A percentile compares a stretch with the other conserved stretches of the same genome.
Conservation (phyloP, 2,329 filamentous ascomycete species). For the Pseudopyricularia cyperi region DNA sequence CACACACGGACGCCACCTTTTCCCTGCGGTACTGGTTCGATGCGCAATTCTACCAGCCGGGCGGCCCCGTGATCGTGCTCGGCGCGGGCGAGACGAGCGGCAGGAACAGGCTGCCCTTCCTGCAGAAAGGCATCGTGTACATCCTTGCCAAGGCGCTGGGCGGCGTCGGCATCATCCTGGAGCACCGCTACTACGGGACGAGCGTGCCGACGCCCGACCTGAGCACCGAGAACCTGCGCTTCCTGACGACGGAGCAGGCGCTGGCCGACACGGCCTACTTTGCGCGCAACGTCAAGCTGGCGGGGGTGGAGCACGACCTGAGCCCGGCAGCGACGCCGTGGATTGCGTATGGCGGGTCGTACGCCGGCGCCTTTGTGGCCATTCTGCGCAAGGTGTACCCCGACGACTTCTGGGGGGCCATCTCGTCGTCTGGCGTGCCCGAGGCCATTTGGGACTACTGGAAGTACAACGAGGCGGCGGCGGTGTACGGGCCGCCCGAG, state of each 20-base stretch:
- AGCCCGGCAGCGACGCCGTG: slow-evolving; percentile 49
- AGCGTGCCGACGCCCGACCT: slow-evolving; percentile 59
- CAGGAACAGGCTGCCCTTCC: slow-evolving; percentile 48
- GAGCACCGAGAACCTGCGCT: slow-evolving; percentile 57
- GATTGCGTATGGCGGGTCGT: slow-evolving; percentile 73
- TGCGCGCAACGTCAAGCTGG: slow-evolving; percentile 57
- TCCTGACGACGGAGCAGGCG: slow-evolving; percentile 73
- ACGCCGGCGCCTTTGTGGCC: slow-evolving; percentile 68
- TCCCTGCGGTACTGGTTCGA: slow-evolving; percentile 76
- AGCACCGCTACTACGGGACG: slow-evolving; percentile 77
- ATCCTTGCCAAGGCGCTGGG: slow-evolving; percentile 57
- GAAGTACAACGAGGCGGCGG: slow-evolving; percentile 40
- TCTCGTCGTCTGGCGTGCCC: slow-evolving; percentile 70
- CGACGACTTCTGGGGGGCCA: slow-evolving; percentile 64
- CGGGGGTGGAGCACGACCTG: slow-evolving; percentile 53
- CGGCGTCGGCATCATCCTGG: slow-evolving; percentile 68
- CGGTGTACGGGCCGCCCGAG: slow-evolving; percentile 35
- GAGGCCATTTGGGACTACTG: slow-evolving; percentile 69
- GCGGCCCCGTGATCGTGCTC: slow-evolving; percentile 71
- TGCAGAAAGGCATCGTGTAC: slow-evolving; percentile 67
- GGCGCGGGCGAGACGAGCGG: slow-evolving; percentile 58
- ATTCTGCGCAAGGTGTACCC: slow-evolving; percentile 68
- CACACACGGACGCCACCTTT: slow-evolving; percentile 58
- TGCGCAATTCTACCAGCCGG: slow-evolving; percentile 57
- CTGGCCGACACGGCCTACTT: slow-evolving; percentile 75